These are phyloP conservation scores for Hyphopichia pseudoburtonii DNA, from an alignment of 1,139 yeast genomes.

Conservation along the genomic window DNA sequence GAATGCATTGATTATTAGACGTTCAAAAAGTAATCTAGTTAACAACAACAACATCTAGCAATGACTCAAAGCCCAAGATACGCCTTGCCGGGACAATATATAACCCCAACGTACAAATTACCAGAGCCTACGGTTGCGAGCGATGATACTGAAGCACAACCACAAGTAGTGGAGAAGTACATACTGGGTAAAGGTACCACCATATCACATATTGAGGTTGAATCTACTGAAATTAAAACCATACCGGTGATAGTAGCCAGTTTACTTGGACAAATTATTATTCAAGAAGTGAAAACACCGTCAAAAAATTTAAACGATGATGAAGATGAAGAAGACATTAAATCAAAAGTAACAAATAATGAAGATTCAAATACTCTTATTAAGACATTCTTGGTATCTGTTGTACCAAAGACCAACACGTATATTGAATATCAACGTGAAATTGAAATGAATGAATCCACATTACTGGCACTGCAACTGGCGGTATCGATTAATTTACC, in stretches of 20 bases:
- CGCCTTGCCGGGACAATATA: constrained; percentile 78
- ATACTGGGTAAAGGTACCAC: constrained; percentile 42
- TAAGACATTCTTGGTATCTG: constrained; percentile 28
- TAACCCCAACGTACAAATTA: constrained; percentile 36
- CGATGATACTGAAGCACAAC: not conserved
- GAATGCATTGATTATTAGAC: not conserved
- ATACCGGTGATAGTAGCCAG: constrained; percentile 65
- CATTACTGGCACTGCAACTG: not conserved
- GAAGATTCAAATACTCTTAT: constrained; percentile 7
- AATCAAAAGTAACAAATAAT: constrained; percentile 10
- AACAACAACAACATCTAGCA: too few species aligned
- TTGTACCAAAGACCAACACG: constrained; percentile 29
- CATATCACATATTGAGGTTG: constrained; percentile 28
- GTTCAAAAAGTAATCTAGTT: not conserved
- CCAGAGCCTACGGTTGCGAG: constrained; percentile 19
- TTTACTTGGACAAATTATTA: constrained; percentile 57
- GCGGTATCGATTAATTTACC: constrained; percentile 59
- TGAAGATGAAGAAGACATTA: constrained; percentile 13
- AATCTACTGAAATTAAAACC: constrained; percentile 13
- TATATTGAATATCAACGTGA: constrained; percentile 32
- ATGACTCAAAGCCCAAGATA: constrained; percentile 11
- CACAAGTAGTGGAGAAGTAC: constrained; percentile 21
- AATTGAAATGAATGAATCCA: constrained; percentile 3
- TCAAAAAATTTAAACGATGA: constrained; percentile 18
- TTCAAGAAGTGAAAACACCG: constrained; percentile 20